These are phyloP conservation scores for Saturnispora hagleri DNA, from an alignment of 805 yeast species.

Conservation along the genomic window DNA sequence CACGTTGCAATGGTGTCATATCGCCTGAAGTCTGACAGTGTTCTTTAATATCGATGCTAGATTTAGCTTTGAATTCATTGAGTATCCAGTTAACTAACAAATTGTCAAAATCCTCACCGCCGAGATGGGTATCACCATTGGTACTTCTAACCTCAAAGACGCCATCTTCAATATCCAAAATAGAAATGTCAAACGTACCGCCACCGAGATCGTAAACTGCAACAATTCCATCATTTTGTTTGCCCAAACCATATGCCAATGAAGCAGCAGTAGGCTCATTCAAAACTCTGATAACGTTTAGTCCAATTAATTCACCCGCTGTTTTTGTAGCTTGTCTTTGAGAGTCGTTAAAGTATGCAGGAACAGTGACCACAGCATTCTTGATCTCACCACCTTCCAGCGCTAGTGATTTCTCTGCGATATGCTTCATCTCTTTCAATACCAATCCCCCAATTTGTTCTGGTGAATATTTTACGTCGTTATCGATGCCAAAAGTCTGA, in stretches of 20 bases:
- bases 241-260: slow-evolving; percentile 81
- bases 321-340: slow-evolving; percentile 89
- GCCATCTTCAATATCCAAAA: slow-evolving; percentile 92
- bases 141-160: slow-evolving; percentile 94
- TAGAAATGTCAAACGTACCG: slow-evolving; percentile 94
- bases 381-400: slow-evolving; percentile 53
- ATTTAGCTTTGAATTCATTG: slow-evolving; percentile 65
- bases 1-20: slow-evolving; percentile 75
- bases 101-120: slow-evolving; percentile 88
- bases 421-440: slow-evolving; percentile 89
- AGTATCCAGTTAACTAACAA: slow-evolving; percentile 73
- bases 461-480: slow-evolving; percentile 84
- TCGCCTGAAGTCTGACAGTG: slow-evolving; percentile 27
- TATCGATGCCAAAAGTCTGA: slow-evolving; percentile 44
- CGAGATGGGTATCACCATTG: slow-evolving; percentile 88
- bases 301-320: slow-evolving; percentile 91
- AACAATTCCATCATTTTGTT: slow-evolving; percentile 56
- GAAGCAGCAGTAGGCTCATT: slow-evolving; percentile 92
- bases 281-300: slow-evolving; percentile 76
- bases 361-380: slow-evolving; percentile 87
- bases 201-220: slow-evolving; percentile 98
- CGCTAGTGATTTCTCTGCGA: slow-evolving; percentile 69
- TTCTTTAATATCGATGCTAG: slow-evolving; percentile 45
- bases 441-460: slow-evolving; percentile 93
- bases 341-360: slow-evolving; percentile 83